phyloP scores from a whole-genome alignment of 208 protist species.

The Crithidia brevicula region DNA sequence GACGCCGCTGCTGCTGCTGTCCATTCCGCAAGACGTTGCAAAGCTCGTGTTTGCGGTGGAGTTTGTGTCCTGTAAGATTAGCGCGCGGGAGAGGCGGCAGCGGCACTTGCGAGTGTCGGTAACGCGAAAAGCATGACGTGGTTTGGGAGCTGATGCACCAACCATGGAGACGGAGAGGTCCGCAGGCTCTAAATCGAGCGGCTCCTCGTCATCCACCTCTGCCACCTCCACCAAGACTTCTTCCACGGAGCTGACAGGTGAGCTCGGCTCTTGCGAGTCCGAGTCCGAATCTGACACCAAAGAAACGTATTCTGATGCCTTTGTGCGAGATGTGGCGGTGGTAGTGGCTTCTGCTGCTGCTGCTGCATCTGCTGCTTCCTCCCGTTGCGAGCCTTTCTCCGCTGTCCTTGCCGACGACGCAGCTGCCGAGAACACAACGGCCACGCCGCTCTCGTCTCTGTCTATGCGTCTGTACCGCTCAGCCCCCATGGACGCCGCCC shows the following conservation, averaged over 20 bases:
- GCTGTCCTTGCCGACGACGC: background rate
- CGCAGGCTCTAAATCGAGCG: background rate
- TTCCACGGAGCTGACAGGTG: background rate
- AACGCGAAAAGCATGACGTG: slow-evolving; percentile 3
- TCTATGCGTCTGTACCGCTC: background rate
- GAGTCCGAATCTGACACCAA: background rate
- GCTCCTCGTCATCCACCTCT: background rate
- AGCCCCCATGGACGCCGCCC: background rate
- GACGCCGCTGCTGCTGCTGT: slow-evolving; percentile 1
- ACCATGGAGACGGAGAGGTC: background rate
- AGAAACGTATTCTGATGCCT: too few species aligned
- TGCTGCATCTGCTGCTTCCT: too few species aligned
- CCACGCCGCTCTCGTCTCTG: background rate
- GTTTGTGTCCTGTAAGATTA: background rate
- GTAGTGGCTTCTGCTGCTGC: background rate
- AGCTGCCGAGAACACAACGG: background rate
- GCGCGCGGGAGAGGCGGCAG: background rate
- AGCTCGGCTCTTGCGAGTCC: slow-evolving; percentile 1
- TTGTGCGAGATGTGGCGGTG: too few species aligned
- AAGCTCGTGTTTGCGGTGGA: slow-evolving; percentile 9
- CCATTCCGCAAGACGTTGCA: background rate
- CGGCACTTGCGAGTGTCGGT: slow-evolving; percentile 13
- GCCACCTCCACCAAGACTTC: background rate
- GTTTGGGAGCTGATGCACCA: background rate
- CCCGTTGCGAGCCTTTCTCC: background rate